A percentile compares a stretch with the other conserved stretches of the same genome.
These are phyloP conservation scores for Penicillium thymicola DNA, from an alignment of 2,329 filamentous ascomycete genomes.

Conservation along the genomic window DNA sequence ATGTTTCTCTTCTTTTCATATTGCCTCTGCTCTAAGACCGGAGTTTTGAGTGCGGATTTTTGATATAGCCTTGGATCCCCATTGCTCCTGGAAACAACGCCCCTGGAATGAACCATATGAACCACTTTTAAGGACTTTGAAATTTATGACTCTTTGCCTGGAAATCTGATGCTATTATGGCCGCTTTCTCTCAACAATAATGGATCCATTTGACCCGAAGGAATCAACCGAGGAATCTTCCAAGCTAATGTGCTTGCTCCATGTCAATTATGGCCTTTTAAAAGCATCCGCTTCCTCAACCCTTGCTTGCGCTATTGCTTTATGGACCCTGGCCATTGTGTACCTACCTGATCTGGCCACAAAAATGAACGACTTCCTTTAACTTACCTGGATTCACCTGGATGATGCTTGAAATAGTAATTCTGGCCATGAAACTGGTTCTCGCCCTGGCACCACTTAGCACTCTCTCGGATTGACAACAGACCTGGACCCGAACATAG, in stretches of 20 bases:
- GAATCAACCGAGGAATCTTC: slow-evolving; percentile 8
- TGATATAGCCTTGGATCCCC: slow-evolving; percentile 11
- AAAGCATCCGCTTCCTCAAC: slow-evolving; percentile 15
- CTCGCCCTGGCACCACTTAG: not conserved
- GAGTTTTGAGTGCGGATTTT: slow-evolving; percentile 25
- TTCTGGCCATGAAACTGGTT: slow-evolving; percentile 1
- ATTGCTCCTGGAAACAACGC: slow-evolving; percentile 4
- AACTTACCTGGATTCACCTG: slow-evolving; percentile 10
- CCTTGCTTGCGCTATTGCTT: slow-evolving; percentile 13
- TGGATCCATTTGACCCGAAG: slow-evolving; percentile 11
- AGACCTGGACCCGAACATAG: slow-evolving; percentile 7
- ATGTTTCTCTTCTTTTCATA: slow-evolving; percentile 12
- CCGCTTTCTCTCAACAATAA: slow-evolving; percentile 5
- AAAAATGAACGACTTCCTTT: slow-evolving; percentile 2
- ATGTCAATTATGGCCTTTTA: slow-evolving; percentile 7
- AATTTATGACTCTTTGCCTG: slow-evolving; percentile 13
- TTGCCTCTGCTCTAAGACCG: slow-evolving; percentile 29
- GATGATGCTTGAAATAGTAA: slow-evolving; percentile 10
- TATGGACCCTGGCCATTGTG: slow-evolving; percentile 12
- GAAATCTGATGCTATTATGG: slow-evolving; percentile 12
- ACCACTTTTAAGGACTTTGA: slow-evolving; percentile 5
- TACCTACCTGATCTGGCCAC: slow-evolving; percentile 1
- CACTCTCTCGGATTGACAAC: slow-evolving; percentile 3
- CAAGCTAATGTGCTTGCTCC: slow-evolving; percentile 22
- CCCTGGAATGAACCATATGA: slow-evolving; percentile 12